phyloP scores from a whole-genome alignment of 2,329 filamentous ascomycete genomes.

The Colletotrichum sp. region DNA sequence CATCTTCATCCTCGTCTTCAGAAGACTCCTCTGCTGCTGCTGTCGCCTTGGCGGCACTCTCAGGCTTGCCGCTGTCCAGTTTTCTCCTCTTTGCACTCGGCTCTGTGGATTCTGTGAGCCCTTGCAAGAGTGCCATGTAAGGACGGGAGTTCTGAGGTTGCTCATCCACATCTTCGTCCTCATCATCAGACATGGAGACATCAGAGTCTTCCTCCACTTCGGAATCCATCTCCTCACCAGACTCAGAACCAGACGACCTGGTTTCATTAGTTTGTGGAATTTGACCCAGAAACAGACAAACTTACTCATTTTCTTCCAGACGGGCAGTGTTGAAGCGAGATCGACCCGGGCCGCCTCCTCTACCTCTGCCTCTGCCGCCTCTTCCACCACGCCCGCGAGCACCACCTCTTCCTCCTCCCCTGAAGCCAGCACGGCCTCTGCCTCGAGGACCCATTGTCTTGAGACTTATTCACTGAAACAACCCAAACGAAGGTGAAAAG shows the following conservation, averaged over 20 bases:
- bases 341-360: constrained; percentile 45
- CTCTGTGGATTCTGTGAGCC: constrained; percentile 50
- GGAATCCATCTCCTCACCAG: constrained; percentile 30
- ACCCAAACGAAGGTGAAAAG: neutral
- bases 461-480: neutral
- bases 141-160: constrained; percentile 44
- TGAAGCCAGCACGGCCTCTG: constrained; percentile 28
- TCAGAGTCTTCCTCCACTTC: constrained; percentile 44
- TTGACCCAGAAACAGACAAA: neutral
- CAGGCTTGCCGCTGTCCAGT: constrained; percentile 42
- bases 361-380: constrained; percentile 34
- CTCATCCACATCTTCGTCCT: constrained; percentile 48
- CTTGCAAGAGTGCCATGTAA: constrained; percentile 65
- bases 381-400: constrained; percentile 34
- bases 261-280: neutral
- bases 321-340: constrained; percentile 37
- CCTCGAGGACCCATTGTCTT: constrained; percentile 26
- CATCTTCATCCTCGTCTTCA: constrained; percentile 21
- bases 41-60: constrained; percentile 24
- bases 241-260: constrained; percentile 28
- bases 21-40: neutral
- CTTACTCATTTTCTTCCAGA: constrained; percentile 48
- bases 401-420: constrained; percentile 24
- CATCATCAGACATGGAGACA: constrained; percentile 44
- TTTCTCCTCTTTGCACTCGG: constrained; percentile 64